phyloP scores from a whole-genome alignment of 768 basidiomycete genomes.

The Chiua virens region DNA sequence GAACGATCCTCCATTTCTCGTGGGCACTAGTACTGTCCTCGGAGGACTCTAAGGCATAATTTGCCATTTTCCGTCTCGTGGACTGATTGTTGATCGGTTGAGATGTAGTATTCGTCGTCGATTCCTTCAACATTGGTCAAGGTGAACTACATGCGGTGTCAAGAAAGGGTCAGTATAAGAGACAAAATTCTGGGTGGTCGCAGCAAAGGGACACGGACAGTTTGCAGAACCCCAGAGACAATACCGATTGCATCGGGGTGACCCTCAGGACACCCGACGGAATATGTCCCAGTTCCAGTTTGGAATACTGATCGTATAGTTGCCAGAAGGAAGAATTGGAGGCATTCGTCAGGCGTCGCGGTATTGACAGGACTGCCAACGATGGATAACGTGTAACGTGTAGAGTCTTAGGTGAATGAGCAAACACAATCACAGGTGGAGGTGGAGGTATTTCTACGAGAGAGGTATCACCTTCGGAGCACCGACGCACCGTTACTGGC shows the following conservation, averaged over 20 bases:
- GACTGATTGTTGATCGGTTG: not conserved
- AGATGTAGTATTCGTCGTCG: not conserved
- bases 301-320: not conserved
- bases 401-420: too few relatives aligned
- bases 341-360: too few relatives aligned
- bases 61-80: not conserved
- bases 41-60: not conserved
- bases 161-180: not conserved
- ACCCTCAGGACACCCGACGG: not conserved
- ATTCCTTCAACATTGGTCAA: not conserved
- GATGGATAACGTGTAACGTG: too few relatives aligned
- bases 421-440: too few relatives aligned
- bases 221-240: not conserved
- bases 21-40: fast-evolving
- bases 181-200: not conserved
- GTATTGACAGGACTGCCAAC: too few relatives aligned
- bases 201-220: not conserved
- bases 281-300: not conserved
- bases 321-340: not conserved
- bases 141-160: not conserved
- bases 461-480: too few relatives aligned
- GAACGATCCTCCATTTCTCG: not conserved
- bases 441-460: too few relatives aligned
- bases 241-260: not conserved
- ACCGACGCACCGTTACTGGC: too few relatives aligned